These are phyloP conservation scores for Saururus chinensis DNA, from an alignment of 164 flowering plant species.

Conservation along the genomic window DNA sequence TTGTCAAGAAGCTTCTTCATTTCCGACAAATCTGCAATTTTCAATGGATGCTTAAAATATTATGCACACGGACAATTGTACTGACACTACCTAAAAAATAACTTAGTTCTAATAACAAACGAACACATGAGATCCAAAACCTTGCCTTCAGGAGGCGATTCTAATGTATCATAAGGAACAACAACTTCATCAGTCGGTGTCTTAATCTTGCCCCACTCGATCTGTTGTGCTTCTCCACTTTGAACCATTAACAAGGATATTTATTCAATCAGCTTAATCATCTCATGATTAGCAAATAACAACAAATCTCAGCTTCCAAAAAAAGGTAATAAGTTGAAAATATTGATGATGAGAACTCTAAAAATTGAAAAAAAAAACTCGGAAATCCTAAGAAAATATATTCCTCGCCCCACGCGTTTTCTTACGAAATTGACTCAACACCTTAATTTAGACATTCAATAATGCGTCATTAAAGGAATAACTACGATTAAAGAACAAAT, in stretches of 20 bases:
- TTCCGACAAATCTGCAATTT: slow-evolving; percentile 35
- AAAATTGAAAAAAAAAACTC: too few species aligned
- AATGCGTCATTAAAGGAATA: too few species aligned
- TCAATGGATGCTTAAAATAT: not conserved
- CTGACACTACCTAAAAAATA: not conserved
- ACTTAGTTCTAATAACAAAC: not conserved
- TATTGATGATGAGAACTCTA: too few species aligned
- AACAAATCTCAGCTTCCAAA: not conserved
- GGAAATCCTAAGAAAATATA: too few species aligned
- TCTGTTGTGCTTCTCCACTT: slow-evolving; percentile 88
- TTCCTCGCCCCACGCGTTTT: too few species aligned
- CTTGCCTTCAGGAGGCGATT: slow-evolving; percentile 66
- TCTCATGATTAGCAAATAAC: not conserved
- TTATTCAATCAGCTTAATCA: not conserved
- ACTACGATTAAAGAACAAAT: too few species aligned
- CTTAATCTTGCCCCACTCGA: slow-evolving; percentile 96
- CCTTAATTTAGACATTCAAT: too few species aligned
- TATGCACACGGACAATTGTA: slow-evolving; percentile 1
- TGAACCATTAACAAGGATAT: not conserved
- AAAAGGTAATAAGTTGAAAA: too few species aligned
- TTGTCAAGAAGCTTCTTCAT: slow-evolving; percentile 59
- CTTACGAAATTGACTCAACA: too few species aligned
- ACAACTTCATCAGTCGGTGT: slow-evolving; percentile 96
- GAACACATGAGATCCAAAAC: not conserved
- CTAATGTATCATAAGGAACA: slow-evolving; percentile 75